A percentile compares a stretch with the other conserved stretches of the same genome.
Conservation (phyloP, 2,329 filamentous ascomycete genomes). For the Blastomyces gilchristii region DNA sequence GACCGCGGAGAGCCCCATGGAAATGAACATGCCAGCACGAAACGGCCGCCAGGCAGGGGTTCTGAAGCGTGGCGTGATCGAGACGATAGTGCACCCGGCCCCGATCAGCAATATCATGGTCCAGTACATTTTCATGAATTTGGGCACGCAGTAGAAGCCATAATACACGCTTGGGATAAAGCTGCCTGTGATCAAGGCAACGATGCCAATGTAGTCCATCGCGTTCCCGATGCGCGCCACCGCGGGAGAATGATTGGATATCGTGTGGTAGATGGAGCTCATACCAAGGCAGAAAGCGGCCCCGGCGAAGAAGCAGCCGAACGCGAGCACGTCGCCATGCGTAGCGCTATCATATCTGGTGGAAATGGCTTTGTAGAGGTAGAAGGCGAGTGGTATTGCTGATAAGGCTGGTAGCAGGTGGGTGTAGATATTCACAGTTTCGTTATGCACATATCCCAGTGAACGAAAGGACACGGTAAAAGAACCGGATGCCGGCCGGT, state of each 20-base stretch:
- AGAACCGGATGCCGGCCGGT: conserved; percentile 53
- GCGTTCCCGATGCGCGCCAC: conserved; percentile 83
- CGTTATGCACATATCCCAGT: conserved; percentile 56
- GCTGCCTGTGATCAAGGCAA: conserved; percentile 80
- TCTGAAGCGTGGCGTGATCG: conserved; percentile 72
- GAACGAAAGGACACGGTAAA: conserved; percentile 49
- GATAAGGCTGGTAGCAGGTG: conserved; percentile 58
- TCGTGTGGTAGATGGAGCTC: conserved; percentile 74
- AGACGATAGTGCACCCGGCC: conserved; percentile 63
- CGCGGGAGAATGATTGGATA: conserved; percentile 69
- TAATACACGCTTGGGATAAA: conserved; percentile 85
- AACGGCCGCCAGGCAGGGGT: conserved; percentile 76
- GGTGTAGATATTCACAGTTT: conserved; percentile 61
- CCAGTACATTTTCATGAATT: conserved; percentile 61
- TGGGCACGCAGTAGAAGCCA: conserved; percentile 62
- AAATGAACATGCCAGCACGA: conserved; percentile 79
- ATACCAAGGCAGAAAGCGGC: conserved; percentile 64
- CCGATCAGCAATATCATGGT: conserved; percentile 68
- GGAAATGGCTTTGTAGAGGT: conserved; percentile 48
- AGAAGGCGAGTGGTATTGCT: conserved; percentile 43
- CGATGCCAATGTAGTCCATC: conserved; percentile 89
- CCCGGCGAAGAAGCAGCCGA: conserved; percentile 69
- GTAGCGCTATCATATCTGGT: conserved; percentile 58
- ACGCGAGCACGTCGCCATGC: conserved; percentile 56
- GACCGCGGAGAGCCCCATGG: conserved; percentile 72